These are phyloP conservation scores for Aspergillus tubingensis DNA, from an alignment of 2,329 filamentous ascomycete species.

Conservation along the genomic window DNA sequence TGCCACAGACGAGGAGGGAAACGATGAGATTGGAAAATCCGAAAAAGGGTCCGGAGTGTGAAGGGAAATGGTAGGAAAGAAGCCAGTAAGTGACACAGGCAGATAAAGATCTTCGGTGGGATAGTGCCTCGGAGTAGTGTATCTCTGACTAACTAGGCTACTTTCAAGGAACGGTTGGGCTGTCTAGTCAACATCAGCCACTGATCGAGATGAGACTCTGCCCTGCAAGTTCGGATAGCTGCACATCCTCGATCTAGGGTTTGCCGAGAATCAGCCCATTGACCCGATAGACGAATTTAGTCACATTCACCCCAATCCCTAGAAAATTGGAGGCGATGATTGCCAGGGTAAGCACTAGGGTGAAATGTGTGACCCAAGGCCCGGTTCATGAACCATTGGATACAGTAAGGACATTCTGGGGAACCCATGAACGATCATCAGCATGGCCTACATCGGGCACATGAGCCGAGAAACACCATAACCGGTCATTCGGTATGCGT, in stretches of 20 bases:
- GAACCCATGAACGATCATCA: slow-evolving; percentile 18
- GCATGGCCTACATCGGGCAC: slow-evolving; percentile 18
- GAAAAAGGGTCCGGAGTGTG: slow-evolving; percentile 1
- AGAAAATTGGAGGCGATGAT: slow-evolving; percentile 16
- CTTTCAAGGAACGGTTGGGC: slow-evolving; percentile 2
- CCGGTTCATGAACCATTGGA: slow-evolving; percentile 9
- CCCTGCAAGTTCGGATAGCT: slow-evolving; percentile 11
- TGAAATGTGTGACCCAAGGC: neutral
- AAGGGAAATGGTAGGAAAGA: slow-evolving; percentile 6
- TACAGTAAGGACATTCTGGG: slow-evolving; percentile 21
- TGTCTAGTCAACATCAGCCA: slow-evolving; percentile 14
- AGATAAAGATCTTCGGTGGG: slow-evolving; percentile 24
- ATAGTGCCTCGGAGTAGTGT: slow-evolving; percentile 11
- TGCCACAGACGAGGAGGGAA: slow-evolving; percentile 12
- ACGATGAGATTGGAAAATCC: neutral
- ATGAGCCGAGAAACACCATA: slow-evolving; percentile 18
- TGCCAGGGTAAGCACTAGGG: slow-evolving; percentile 6
- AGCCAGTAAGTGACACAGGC: slow-evolving; percentile 10
- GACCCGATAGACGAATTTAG: slow-evolving; percentile 8
- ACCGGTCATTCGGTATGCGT: slow-evolving; percentile 18
- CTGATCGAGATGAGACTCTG: slow-evolving; percentile 13
- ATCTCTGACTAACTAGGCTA: slow-evolving; percentile 7
- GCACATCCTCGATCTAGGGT: slow-evolving; percentile 7
- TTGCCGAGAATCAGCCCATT: slow-evolving; percentile 2
- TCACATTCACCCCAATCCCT: slow-evolving; percentile 6